Evolutionary conservation across 345 rosid genomes (phyloP).

Genomic region (Hypericum androsaemum): DNA sequence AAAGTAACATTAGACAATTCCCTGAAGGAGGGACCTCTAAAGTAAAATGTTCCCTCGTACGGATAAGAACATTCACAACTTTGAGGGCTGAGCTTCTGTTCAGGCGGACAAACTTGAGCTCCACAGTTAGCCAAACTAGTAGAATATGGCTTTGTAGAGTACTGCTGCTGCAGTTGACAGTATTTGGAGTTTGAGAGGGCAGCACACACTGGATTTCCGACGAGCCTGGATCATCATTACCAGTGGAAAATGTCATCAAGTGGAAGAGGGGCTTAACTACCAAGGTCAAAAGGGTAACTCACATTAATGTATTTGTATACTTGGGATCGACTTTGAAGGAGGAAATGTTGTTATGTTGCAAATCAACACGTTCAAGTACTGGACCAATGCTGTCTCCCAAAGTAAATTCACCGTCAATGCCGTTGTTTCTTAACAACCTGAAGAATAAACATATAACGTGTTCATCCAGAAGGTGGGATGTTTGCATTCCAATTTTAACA

Average conservation of each 20-base stretch:
- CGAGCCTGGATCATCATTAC: conserved; percentile 39
- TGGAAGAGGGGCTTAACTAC: too few species aligned
- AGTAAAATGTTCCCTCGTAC: conserved; percentile 72
- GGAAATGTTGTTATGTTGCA: conserved; percentile 67
- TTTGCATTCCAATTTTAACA: too few species aligned
- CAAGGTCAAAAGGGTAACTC: conserved; percentile 13
- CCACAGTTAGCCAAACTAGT: conserved; percentile 73
- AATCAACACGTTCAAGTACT: conserved; percentile 55
- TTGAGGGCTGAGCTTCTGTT: conserved; percentile 83
- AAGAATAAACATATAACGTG: background rate
- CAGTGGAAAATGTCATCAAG: background rate
- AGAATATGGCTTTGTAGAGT: conserved; percentile 44
- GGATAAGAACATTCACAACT: conserved; percentile 89
- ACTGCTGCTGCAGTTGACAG: conserved; percentile 56
- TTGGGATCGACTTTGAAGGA: conserved; percentile 43
- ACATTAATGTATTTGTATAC: conserved; percentile 55
- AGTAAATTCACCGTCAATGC: conserved; percentile 49
- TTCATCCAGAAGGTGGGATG: too few species aligned
- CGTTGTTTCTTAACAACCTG: conserved; percentile 71
- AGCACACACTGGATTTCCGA: conserved; percentile 84
- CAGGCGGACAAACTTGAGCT: conserved; percentile 41
- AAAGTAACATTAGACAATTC: conserved; percentile 43
- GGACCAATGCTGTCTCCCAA: conserved; percentile 46
- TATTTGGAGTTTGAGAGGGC: conserved; percentile 53
- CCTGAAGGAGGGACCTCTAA: conserved; percentile 70